Evolutionary conservation across 192 early-diverging fungal species (phyloP).

Genomic region (Backusella tuberculispora): DNA sequence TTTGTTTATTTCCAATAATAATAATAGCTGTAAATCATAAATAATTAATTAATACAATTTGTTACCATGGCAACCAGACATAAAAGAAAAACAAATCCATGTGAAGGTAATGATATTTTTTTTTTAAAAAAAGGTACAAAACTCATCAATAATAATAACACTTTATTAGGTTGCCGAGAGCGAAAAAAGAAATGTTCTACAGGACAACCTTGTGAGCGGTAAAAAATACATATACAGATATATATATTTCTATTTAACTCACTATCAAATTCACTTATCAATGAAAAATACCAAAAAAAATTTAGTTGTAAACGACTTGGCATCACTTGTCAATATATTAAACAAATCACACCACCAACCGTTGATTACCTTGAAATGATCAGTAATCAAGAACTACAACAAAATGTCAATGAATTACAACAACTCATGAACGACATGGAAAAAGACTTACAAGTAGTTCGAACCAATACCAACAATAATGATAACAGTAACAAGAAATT

Average conservation of each 20-base stretch:
- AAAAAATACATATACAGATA: neutral
- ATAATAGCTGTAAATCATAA: neutral
- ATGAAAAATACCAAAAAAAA: too few relatives aligned
- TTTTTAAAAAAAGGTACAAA: neutral
- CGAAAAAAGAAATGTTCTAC: slow-evolving; percentile 26
- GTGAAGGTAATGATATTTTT: slow-evolving; percentile 6
- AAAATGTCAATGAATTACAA: neutral
- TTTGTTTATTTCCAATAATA: too few relatives aligned
- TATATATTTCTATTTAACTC: neutral
- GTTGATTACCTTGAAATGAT: slow-evolving; percentile 12
- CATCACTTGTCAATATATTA: slow-evolving; percentile 18
- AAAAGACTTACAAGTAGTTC: slow-evolving; percentile 2
- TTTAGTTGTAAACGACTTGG: slow-evolving; percentile 21
- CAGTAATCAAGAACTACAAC: slow-evolving; percentile 8
- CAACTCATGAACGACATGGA: neutral
- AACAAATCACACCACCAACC: slow-evolving; percentile 7
- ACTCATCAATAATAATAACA: neutral
- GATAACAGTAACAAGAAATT: neutral
- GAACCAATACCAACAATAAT: neutral
- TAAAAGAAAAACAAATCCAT: slow-evolving; percentile 21
- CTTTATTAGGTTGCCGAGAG: slow-evolving; percentile 20
- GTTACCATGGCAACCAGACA: slow-evolving; percentile 1
- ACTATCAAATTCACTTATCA: neutral
- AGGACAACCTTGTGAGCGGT: slow-evolving; percentile 21
- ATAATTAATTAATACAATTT: neutral